A percentile compares a stretch with the other conserved stretches of the same genome.
These are phyloP conservation scores for Sphaerostilbella broomeana DNA, from an alignment of 2,329 filamentous ascomycete genomes.

Conservation along the genomic window DNA sequence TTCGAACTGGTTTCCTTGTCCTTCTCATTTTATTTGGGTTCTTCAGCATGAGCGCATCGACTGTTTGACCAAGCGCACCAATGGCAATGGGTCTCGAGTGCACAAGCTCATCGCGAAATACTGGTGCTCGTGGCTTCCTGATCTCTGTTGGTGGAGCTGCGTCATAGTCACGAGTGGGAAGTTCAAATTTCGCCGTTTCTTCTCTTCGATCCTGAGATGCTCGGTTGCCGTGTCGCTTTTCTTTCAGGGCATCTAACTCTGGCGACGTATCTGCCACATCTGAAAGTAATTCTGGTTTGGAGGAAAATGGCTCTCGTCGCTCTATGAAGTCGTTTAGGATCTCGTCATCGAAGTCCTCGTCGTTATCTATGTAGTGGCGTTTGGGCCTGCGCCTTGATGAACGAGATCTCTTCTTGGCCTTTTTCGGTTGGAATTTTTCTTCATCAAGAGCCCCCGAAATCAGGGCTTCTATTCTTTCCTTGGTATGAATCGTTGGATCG, in stretches of 20 bases:
- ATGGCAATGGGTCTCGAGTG: conserved; percentile 26
- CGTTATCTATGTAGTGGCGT: not conserved
- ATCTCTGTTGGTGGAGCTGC: not conserved
- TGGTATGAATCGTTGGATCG: conserved; percentile 17
- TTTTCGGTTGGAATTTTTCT: not conserved
- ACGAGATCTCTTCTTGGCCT: not conserved
- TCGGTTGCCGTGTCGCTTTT: not conserved
- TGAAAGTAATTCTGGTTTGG: too few species aligned
- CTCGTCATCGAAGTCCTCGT: conserved; percentile 13
- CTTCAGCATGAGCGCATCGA: conserved; percentile 42
- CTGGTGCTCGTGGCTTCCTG: not conserved
- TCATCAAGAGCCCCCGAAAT: conserved; percentile 15
- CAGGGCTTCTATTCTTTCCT: conserved; percentile 22
- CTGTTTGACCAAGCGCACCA: conserved; percentile 29
- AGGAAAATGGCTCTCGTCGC: too few species aligned
- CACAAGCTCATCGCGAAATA: conserved; percentile 23
- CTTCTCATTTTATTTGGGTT: conserved; percentile 28
- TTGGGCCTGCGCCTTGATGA: not conserved
- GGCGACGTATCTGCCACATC: not conserved
- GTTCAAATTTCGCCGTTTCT: not conserved
- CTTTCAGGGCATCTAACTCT: not conserved
- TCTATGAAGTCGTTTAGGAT: conserved; percentile 6
- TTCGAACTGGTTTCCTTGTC: conserved; percentile 13
- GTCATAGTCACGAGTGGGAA: not conserved
- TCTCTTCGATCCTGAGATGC: not conserved